Evolutionary conservation across 78 protist genomes (phyloP), one percentile per base, ranked within the genome.

Genomic region (Parvularia atlantis): DNA sequence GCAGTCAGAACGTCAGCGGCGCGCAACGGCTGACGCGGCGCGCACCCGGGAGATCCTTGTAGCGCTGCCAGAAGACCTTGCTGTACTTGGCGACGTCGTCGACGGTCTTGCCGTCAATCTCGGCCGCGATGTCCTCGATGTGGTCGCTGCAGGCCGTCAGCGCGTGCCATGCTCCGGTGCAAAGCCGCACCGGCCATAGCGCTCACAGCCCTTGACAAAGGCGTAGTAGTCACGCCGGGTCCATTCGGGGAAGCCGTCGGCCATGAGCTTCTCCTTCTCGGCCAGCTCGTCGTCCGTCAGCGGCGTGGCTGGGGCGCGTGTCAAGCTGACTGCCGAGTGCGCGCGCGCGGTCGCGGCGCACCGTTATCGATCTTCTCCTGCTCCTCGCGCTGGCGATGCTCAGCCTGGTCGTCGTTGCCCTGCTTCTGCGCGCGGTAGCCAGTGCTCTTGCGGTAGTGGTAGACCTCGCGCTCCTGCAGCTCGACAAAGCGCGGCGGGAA

Each of bases 401-500:
- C 46, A 41, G 19, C 19, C 19, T 41, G 46, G 46, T 9, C 46
- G 46, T 41, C 19, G 46, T 10, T 9, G 46, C n/a, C n/a, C n/a
- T n/a, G 46, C 46, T 41, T 9, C 46, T 4, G 46, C 4, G 46
- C 19, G 19, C 46, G 46, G 31, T 48, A 73, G 64, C 41, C 28
- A 20, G 62, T 11, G 11, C 1, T 6, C 69, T 46, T 30, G 33
- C 56, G 69, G 59, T 77, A 75, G 1, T 73, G 74, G 14, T 39
- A 58, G 17, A 36, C 61, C 22, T 88, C 93, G 40, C 69, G 69
- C 41, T 78, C 54, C 28, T 75, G 44, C 35, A 88, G 82, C 13
- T 67, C 71, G n/a, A 31, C 2, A 6, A 88, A 58, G 37, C 70
- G 46, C 24, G 64, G 65, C 16, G 88, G 78, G 75, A 67, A 88